These are phyloP conservation scores for Eucalyptus caleyi DNA, from an alignment of 345 rosid species.

Conservation along the genomic window DNA sequence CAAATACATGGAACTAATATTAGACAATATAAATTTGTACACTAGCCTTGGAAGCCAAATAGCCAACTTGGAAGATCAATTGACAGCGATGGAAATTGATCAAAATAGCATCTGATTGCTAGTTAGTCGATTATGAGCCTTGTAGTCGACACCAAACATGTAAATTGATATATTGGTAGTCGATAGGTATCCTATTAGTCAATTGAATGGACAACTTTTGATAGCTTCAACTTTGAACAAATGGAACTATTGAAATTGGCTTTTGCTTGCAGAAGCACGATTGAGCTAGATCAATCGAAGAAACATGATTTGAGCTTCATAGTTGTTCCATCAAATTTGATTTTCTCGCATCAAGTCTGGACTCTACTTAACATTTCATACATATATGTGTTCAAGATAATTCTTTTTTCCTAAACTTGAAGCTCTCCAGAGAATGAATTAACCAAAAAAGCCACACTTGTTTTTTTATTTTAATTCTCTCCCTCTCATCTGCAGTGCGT, in stretches of 20 bases:
- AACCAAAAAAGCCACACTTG: background rate
- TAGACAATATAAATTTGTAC: background rate
- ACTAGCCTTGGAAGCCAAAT: background rate
- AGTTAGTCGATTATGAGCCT: background rate
- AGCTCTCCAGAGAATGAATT: background rate
- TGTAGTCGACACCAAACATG: background rate
- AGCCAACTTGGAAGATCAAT: background rate
- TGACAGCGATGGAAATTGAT: background rate
- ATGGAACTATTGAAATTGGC: background rate
- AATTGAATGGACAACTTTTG: background rate
- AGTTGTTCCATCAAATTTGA: background rate
- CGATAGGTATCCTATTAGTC: background rate
- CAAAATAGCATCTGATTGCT: background rate
- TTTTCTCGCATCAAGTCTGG: background rate
- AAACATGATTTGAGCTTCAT: background rate
- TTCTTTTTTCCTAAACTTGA: background rate
- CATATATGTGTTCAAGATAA: background rate
- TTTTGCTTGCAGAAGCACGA: background rate
- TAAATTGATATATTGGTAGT: background rate
- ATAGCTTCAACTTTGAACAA: background rate
- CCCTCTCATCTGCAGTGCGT: background rate
- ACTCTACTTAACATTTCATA: background rate
- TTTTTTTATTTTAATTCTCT: background rate
- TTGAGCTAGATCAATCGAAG: background rate
- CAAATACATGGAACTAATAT: background rate